phyloP scores from a whole-genome alignment of 495 filamentous ascomycete species.

The Tuber microsphaerosporum region DNA sequence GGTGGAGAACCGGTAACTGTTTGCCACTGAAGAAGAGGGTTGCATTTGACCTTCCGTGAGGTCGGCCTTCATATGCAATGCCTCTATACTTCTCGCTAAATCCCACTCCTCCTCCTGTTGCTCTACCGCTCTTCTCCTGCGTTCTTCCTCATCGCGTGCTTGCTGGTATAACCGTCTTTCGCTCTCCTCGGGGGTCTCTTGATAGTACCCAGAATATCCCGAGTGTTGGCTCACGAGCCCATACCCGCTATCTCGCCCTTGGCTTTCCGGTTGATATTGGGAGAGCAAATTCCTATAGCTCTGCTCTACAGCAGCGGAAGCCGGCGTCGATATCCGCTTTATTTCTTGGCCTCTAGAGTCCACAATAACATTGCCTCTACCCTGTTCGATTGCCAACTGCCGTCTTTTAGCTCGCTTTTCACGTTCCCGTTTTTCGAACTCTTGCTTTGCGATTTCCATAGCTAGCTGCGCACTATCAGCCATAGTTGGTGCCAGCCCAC shows the following conservation, averaged over 20 bases:
- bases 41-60: constrained; percentile 28
- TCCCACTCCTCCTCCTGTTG: constrained; percentile 28
- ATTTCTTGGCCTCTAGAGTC: constrained; percentile 38
- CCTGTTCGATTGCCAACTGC: constrained; percentile 20
- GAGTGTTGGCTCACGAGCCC: constrained; percentile 3
- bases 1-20: constrained; percentile 22
- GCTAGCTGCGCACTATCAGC: constrained; percentile 21
- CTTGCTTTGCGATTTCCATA: constrained; percentile 36
- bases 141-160: constrained; percentile 20
- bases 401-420: constrained; percentile 26
- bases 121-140: constrained; percentile 17
- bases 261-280: constrained; percentile 15
- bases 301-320: constrained; percentile 4
- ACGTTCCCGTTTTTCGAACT: constrained; percentile 37
- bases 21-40: constrained; percentile 5
- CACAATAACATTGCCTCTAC: constrained; percentile 20
- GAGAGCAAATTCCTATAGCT: constrained; percentile 8
- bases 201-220: constrained; percentile 1
- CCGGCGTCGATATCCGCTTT: constrained; percentile 29
- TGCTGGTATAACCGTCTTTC: neutral
- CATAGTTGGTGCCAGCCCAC: constrained; percentile 5
- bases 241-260: constrained; percentile 23
- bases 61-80: constrained; percentile 23
- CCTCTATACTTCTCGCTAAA: constrained; percentile 28
- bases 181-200: neutral